Conservation (phyloP, 768 basidiomycete species). For the Hebeloma cylindrosporum region DNA sequence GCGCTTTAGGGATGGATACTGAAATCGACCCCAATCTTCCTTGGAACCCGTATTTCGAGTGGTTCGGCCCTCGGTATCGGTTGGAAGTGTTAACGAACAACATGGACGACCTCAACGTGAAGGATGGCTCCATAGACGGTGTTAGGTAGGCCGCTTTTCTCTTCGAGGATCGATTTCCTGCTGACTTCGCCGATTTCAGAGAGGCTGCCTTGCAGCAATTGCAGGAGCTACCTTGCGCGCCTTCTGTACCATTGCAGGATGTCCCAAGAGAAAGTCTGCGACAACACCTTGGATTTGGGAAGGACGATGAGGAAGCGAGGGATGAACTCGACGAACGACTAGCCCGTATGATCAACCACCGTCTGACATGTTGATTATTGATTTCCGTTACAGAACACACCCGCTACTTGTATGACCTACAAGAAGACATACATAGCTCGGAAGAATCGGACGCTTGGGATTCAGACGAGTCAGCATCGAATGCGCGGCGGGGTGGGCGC, state of each 20-base stretch:
- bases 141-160: constrained; percentile 57
- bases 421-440: constrained; percentile 49
- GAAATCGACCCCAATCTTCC: constrained; percentile 76
- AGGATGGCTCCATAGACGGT: constrained; percentile 75
- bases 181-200: constrained; percentile 17
- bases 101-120: constrained; percentile 90
- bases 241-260: constrained; percentile 84
- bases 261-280: constrained; percentile 73
- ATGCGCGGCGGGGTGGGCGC: constrained; percentile 20
- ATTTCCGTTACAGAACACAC: constrained; percentile 53
- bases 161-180: not conserved
- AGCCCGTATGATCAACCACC: constrained; percentile 52
- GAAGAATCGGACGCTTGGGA: constrained; percentile 48
- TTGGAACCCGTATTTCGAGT: constrained; percentile 92
- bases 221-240: constrained; percentile 59
- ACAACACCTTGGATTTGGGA: constrained; percentile 57
- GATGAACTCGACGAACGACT: constrained; percentile 69
- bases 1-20: constrained; percentile 82
- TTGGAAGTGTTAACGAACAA: constrained; percentile 90
- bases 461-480: constrained; percentile 37
- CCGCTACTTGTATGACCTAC: constrained; percentile 61
- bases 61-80: constrained; percentile 94
- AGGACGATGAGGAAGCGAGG: constrained; percentile 44
- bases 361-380: not conserved
- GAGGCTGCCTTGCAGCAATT: constrained; percentile 40